These are phyloP conservation scores for Chlorella sorokiniana DNA, from an alignment of 139 green algal genomes.

Conservation along the genomic window DNA sequence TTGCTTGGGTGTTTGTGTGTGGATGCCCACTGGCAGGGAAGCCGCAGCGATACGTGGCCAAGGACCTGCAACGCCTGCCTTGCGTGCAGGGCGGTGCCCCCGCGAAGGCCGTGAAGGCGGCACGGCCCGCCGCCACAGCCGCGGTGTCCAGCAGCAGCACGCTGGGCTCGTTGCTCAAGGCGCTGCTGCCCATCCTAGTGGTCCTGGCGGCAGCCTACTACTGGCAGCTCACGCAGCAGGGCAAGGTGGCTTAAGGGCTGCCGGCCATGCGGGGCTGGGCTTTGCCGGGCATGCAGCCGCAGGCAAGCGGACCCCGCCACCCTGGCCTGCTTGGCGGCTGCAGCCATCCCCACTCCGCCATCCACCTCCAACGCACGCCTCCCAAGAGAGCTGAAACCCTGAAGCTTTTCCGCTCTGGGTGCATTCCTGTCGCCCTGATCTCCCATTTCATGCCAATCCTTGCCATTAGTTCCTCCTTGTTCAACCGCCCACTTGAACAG, in stretches of 20 bases:
- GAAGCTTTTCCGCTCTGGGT: neutral
- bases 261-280: neutral
- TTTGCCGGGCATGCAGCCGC: neutral
- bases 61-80: neutral
- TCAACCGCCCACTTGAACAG: too few relatives aligned
- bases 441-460: too few relatives aligned
- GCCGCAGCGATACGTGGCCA: neutral
- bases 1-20: neutral
- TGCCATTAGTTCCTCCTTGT: too few relatives aligned
- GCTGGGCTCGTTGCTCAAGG: conserved; percentile 32
- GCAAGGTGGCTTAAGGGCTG: neutral
- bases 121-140: neutral
- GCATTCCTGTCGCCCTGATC: neutral
- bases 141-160: conserved; percentile 31
- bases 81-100: conserved; percentile 30
- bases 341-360: too few relatives aligned
- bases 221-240: neutral
- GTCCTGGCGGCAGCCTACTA: conserved; percentile 31
- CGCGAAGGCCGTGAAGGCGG: conserved; percentile 3
- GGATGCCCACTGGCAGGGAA: neutral
- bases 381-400: too few relatives aligned
- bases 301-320: too few relatives aligned
- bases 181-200: conserved; percentile 48
- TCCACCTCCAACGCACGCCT: too few relatives aligned
- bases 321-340: neutral